Base-by-base conservation (phyloP, 169 alveolate species). In the Neospora caninum region DNA sequence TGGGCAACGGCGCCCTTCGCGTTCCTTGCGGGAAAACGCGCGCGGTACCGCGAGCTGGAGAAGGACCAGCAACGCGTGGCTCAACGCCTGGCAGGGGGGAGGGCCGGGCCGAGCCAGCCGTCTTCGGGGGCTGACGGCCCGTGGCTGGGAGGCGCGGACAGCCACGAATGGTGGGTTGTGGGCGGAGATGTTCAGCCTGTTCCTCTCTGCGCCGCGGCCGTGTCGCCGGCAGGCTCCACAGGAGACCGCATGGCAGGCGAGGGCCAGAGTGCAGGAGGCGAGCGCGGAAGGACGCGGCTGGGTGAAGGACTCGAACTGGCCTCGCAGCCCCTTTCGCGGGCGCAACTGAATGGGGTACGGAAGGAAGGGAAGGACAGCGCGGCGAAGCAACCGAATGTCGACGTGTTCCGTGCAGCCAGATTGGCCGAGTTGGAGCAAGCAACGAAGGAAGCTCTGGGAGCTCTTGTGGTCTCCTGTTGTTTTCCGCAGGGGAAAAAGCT, bases 401-500 rank as follows among this genome's bases (percentile, higher is more conserved):
- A 78, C 67, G 53, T 36, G 1, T 82, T 82, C 69, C 20, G 89
- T 29, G 89, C 53, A 1, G 89, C 89, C 13, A 41, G 53, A 22
- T 49, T 82, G 89, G 89, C 38, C 89, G 89, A 82, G 41, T 27
- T 42, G 89, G 89, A 82, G 89, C 89, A 82, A 27, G 41, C 41
- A 38, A 31, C 89, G 69, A 82, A 82, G 67, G 67, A 82, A 36
- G n/a, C 89, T 4, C 89, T 82, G 20, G 67, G 43, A 67, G 67
- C 38, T 9, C 64, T 82, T 20, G 54, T 82, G 69, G 67, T 82
- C 31, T 13, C 42, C 42, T 73, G 84, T 43, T 78, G 39, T 29
- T 78, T 78, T 38, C 86, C 39, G 49, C 49, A 2, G 86, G 18
- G 29, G 7, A 13, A n/a, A 2, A 13, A n/a, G 42, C 39, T 10